Base-by-base conservation (phyloP, 345 rosid genomes). In the Noccaea caerulescens region DNA sequence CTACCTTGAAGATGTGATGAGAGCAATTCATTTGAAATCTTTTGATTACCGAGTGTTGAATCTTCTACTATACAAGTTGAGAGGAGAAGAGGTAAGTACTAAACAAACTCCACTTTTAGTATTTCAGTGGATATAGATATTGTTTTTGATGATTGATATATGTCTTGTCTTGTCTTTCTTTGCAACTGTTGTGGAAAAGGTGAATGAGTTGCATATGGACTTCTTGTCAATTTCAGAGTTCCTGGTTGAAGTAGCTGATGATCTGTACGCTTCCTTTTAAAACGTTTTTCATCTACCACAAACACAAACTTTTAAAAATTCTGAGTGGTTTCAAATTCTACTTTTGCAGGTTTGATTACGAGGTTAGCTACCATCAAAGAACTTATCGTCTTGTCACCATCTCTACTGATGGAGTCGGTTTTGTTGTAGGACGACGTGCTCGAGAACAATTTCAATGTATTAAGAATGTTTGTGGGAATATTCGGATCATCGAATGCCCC, bases 171-270 rank as follows among this genome's bases (percentile, higher is more conserved):
- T 27, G 30, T 53, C 39, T 8, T 71, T 79, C 64, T 75, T 61
- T 84, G 80, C 71, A 76, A 77, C 76, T 77, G 34, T 58, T 77
- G 38, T 58, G 76, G 18, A 68, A 33, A 76, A 93, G 98, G 94
- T 87, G 74, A 84, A 85, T 83, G 89, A 81, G 69, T 55, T 86
- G 87, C 94, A 91, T 67, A 89, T 89, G 96, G 94, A 86, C 51
- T 91, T 93, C 75, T 71, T 93, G 54, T 93, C 96, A 13, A 74
- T 80, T 41, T 90, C 98, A 8, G 97, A 91, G 76, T 87, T 88
- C 76, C 79, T 93, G 23, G 96, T 89, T 45, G 98, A 91, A 85
- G 82, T 93, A 56, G 86, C 97, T 12, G 97, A 89, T 78, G 97
- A 93, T 69, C 82, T 91, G 97, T 89, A 80, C 62, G 84, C 72